Evolutionary conservation across 176 grass and related monocot genomes (phyloP), one percentile per base, ranked within the genome.

Genomic region (Eragrostis curvula): DNA sequence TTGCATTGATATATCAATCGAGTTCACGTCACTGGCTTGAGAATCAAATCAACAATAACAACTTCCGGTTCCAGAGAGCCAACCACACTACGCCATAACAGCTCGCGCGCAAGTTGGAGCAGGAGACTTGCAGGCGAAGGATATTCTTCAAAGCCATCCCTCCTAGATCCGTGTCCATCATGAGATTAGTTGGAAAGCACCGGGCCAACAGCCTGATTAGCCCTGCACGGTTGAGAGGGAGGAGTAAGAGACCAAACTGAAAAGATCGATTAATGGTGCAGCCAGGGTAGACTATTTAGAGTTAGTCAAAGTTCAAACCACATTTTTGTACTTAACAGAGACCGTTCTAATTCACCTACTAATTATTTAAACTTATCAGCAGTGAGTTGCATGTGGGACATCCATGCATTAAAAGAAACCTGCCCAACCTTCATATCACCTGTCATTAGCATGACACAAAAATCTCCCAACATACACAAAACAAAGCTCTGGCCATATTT

Each of bases 111-210:
- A 72, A 58, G 83, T 72, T 58, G 83, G 65, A 43, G 57, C 66
- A 20, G 49, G 72, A 81, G 53, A 81, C 83, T 90, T 89, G 16
- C 66, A 73, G 42, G 88, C 74, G 23, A 89, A 90, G 84, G 84
- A 83, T 79, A 41, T 44, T 55, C 79, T 36, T 24, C 62, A 53
- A 53, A 68, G 24, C 78, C 70, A 32, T 15, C 60, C 48, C 68
- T 77, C 17, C 66, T 72, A 59, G 29, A 71, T 78, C 88, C 79
- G 41, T 43, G 41, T 9, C 50, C 79, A 68, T 52, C 24, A 82
- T 79, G 36, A 48, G 70, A 68, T 74, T 79, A 83, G 84, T 79
- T 86, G 84, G 84, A 86, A 74, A 90, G 84, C 68, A 25, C 50
- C 14, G 41, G 41, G n/a, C 28, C 68, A 83, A 68, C 79, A 78